Evolutionary conservation across 192 early-diverging fungal species (phyloP).

Genomic region (Gryganskiella cystojenkinii): DNA sequence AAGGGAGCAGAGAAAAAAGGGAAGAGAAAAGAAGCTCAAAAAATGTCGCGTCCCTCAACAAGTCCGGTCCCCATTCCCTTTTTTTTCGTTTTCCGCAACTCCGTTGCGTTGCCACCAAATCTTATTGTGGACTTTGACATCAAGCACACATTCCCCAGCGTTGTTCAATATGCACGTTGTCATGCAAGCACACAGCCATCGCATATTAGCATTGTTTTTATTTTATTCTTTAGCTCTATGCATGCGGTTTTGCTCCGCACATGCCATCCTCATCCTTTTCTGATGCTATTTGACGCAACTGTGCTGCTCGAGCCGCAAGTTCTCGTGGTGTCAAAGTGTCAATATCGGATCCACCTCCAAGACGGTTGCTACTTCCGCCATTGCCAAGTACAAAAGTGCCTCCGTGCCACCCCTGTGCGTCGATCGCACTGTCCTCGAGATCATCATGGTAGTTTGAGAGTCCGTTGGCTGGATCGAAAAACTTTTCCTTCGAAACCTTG

Average conservation of each 20-base stretch:
- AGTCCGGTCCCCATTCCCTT: background rate
- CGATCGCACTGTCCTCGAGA: slow-evolving; percentile 47
- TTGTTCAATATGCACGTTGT: too few species aligned
- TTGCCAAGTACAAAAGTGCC: slow-evolving; percentile 72
- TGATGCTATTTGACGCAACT: slow-evolving; percentile 68
- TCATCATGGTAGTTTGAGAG: slow-evolving; percentile 38
- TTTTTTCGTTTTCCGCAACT: slow-evolving; percentile 1
- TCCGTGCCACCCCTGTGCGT: slow-evolving; percentile 54
- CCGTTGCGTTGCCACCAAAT: background rate
- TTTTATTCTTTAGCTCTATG: background rate
- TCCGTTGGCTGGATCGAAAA: slow-evolving; percentile 55
- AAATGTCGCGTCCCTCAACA: background rate
- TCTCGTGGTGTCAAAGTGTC: slow-evolving; percentile 53
- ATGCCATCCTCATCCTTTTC: slow-evolving; percentile 72
- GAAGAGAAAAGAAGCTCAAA: background rate
- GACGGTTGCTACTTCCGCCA: slow-evolving; percentile 49
- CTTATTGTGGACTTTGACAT: background rate
- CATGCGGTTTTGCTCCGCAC: slow-evolving; percentile 23
- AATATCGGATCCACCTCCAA: background rate
- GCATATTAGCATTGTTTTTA: background rate
- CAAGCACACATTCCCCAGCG: too few species aligned
- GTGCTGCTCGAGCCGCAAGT: slow-evolving; percentile 65
- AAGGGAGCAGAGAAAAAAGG: slow-evolving; percentile 4
- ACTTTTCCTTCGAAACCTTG: slow-evolving; percentile 44
- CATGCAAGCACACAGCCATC: background rate